Base-by-base conservation (phyloP, 2,329 filamentous ascomycete species). In the Microthyrium microscopicum region DNA sequence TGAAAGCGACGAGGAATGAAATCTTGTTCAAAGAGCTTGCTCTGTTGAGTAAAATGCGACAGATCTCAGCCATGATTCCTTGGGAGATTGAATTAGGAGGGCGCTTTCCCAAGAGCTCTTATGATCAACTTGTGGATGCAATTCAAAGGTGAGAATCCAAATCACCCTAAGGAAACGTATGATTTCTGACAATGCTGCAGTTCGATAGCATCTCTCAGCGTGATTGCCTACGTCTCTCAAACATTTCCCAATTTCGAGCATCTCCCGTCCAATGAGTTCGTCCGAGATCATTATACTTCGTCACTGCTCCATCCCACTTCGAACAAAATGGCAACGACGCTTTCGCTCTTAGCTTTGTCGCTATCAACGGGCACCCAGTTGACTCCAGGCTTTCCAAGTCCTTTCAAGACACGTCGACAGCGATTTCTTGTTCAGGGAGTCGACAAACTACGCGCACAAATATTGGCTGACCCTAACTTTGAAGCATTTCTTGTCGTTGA, bases 121-220 rank as follows among this genome's bases (percentile, higher is more conserved):
- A 31, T 16, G 15, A 18, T 31, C 11, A 8, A 20, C 11, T 31
- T 31, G 16, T 31, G 8, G 18, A 31, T 21, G 29, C 8, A 9
- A 20, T 31, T 20, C 29, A 31, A 21, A 20, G 15, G 29, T 31
- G 21, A 31, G 29, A 8, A 31, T 7, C 8, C 15, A 18, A 8
- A 8, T 19, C 17, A 31, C 9, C 6, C 18, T 9, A 7, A 20
- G 6, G 29, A 8, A 16, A 9, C 9, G 6, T 8, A 9, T 8
- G 12, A 20, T 8, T 8, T 9, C 29, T 20, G 11, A 8, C 8
- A 20, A n/a, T n/a, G n/a, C n/a, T 31, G 6, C 16, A 31, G 29
- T 15, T 7, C 8, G 8, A 19, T 31, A 6, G 15, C 15, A 31
- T 20, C 8, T 15, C 18, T 31, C 8, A 31, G 15, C 12, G 29